Evolutionary conservation across 768 basidiomycete species (phyloP), one percentile per base, ranked within the genome.

Genomic region (Leccinum incarnatum): DNA sequence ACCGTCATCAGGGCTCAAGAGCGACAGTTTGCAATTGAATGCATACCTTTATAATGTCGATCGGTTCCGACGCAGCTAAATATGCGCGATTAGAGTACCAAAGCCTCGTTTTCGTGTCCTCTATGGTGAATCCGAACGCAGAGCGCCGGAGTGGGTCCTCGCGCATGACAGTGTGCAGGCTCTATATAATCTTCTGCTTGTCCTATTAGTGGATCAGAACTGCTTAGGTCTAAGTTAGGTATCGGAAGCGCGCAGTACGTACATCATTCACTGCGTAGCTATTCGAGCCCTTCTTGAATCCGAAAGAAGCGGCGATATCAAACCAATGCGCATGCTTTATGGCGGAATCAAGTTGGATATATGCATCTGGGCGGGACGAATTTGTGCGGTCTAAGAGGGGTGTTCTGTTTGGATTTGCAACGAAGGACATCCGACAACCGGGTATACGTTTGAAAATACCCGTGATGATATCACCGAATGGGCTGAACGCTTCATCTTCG

Each of bases 161-260:
- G 46, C 23, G 46, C 46, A 15, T 47, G 46, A 47, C 9, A 23
- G 1, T 21, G 25, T 66, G 61, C 19, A 71, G 46, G 48, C 60
- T 65, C 69, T 69, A 71, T 21, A 75, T 55, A 1, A 72, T 54
- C 61, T 74, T 65, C 19, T 1, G 3, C 45, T 58, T 32, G 19
- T 64, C 61, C 65, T 23, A 21, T 21, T 67, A 5, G 23, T 19
- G n/a, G 4, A 47, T 23, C n/a, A 21, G 19, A 46, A 46, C 12
- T 21, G 12, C 4, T 42, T 5, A 42, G 23, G 23, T 10, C 9
- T 2, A 15, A 47, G 14, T 47, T 19, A 42, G 17, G 37, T 40
- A 17, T 40, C 4, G 7, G 37, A 40, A 40, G 37, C 8, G 17
- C 37, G 8, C 4, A 42, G 37, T 17, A 42, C 40, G 40, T 19